Percentiles rank a stretch among this genome's conserved stretches.
Conservation (phyloP, 2,329 filamentous ascomycete species). For the Aaosphaeria pasadenensis region DNA sequence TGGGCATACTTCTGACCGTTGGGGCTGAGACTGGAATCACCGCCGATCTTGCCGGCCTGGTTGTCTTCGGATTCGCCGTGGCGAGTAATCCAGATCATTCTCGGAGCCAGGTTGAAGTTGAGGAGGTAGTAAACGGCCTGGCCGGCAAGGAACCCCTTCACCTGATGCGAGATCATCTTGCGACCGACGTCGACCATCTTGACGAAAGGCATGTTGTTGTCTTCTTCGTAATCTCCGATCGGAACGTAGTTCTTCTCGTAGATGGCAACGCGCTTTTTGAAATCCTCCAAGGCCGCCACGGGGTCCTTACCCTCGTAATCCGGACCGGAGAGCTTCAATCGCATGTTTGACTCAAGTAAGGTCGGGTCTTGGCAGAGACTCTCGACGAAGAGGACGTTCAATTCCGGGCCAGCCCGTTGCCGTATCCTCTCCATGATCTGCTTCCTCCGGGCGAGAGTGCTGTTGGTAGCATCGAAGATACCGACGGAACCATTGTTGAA, state of each 20-base stretch:
- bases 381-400: constrained; percentile 93
- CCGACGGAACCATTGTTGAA: constrained; percentile 81
- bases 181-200: constrained; percentile 97
- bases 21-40: constrained; percentile 79
- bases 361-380: constrained; percentile 84
- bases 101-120: constrained; percentile 92
- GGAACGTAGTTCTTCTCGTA: constrained; percentile 95
- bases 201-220: constrained; percentile 88
- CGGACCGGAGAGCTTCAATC: constrained; percentile 88
- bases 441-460: constrained; percentile 81
- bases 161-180: constrained; percentile 86
- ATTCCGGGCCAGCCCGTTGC: constrained; percentile 72
- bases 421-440: constrained; percentile 81
- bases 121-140: constrained; percentile 93
- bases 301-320: constrained; percentile 97
- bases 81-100: constrained; percentile 97
- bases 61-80: constrained; percentile 93
- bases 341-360: constrained; percentile 93
- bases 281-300: constrained; percentile 77
- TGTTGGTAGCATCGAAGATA: constrained; percentile 96
- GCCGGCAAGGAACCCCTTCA: constrained; percentile 86
- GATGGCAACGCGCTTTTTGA: constrained; percentile 85
- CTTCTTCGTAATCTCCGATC: constrained; percentile 86
- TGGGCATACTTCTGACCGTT: constrained; percentile 77
- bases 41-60: constrained; percentile 81